A percentile compares a stretch with the other conserved stretches of the same genome.
These are phyloP conservation scores for Fragaria vesca DNA, from an alignment of 306 rosid species.

Conservation along the genomic window DNA sequence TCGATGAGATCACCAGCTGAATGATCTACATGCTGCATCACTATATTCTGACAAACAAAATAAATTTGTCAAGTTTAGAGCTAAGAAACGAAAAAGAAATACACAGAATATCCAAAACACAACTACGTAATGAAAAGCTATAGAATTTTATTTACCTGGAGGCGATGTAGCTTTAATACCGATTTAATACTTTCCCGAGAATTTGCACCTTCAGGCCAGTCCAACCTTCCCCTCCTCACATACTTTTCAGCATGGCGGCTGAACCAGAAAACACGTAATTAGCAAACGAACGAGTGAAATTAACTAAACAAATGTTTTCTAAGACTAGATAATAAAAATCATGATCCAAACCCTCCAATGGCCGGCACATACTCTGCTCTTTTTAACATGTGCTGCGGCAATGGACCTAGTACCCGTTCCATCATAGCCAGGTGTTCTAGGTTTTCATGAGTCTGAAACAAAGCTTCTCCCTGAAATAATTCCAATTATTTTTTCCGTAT, in stretches of 20 bases:
- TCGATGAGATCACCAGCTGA: slow-evolving; percentile 87
- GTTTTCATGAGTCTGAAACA: slow-evolving; percentile 86
- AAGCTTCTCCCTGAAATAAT: slow-evolving; percentile 66
- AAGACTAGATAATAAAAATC: not conserved
- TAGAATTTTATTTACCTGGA: slow-evolving; percentile 48
- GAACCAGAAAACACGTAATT: not conserved
- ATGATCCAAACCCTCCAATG: not conserved
- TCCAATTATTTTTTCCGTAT: not conserved
- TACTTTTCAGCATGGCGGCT: slow-evolving; percentile 79
- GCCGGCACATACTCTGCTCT: slow-evolving; percentile 56
- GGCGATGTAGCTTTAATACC: slow-evolving; percentile 64
- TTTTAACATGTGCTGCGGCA: slow-evolving; percentile 67
- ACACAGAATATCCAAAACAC: not conserved
- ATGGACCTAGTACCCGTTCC: slow-evolving; percentile 79
- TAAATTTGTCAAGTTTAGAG: not conserved
- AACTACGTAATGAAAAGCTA: not conserved
- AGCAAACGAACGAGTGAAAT: not conserved
- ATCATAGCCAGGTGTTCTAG: slow-evolving; percentile 89
- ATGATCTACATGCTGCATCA: slow-evolving; percentile 87
- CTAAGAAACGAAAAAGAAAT: not conserved
- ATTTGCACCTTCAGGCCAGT: slow-evolving; percentile 85
- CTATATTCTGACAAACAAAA: slow-evolving; percentile 53
- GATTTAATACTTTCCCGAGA: slow-evolving; percentile 80
- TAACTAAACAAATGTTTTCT: not conserved
- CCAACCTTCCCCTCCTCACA: slow-evolving; percentile 66